Evolutionary conservation across 306 rosid species (phyloP), one percentile per base, ranked within the genome.

Genomic region (Inga oerstediana): DNA sequence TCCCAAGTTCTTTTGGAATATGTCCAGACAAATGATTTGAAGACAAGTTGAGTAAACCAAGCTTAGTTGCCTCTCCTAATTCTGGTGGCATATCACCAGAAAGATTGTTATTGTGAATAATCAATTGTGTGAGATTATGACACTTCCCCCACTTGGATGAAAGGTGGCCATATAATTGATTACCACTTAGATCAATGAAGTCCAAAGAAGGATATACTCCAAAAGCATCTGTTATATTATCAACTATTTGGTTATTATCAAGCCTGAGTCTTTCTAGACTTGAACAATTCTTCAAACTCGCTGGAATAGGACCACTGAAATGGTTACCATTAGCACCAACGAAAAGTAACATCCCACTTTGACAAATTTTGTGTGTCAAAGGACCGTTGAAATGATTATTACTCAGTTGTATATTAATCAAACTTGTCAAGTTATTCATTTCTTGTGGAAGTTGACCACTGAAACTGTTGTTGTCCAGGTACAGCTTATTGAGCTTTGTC

Each of bases 1-100:
- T 78, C 4, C 83, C 80, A 5, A 89, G 14, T 11, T 89, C 83
- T 51, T 44, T 46, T 7, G 88, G 88, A 68, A 87, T 82, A 58
- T 48, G 2, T 49, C 90, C 88, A 0, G 52, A 44, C 2, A 89
- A 77, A 19, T 14, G 20, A 49, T 87, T 87, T 0, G 82, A 77
- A 64, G 86, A 77, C 2, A 85, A 48, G 45, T 85, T 59, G 11
- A 85, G 83, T 5, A 7, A n/a, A 5, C 10, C 27, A 46, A 89
- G 67, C 0, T 72, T 83, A 75, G 62, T 78, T 83, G 84, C 84
- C 20, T 74, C 56, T 7, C 66, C 75, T 16, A 84, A 3, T 43
- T 84, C 54, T 74, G 39, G 30, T 4, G 84, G 87, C 45, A 84
- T 84, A 1, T 37, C 52, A 4, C 87, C 87, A 2, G 87, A 74